These are phyloP conservation scores for Zoysia japonica DNA, from an alignment of 176 grass and related monocot genomes.

Conservation along the genomic window DNA sequence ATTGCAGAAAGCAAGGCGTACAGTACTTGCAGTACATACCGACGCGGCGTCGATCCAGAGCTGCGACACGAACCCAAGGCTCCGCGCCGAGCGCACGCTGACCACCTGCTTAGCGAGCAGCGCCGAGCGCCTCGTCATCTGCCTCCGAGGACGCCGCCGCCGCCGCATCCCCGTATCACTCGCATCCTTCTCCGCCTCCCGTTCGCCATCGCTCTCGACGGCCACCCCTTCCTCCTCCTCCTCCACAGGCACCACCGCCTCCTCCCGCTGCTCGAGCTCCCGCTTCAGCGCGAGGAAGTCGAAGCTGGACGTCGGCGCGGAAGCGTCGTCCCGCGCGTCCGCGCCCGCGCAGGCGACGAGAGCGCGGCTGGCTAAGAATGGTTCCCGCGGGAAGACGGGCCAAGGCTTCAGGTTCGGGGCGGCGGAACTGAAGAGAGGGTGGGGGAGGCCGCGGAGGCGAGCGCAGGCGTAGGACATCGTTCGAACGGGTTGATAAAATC, in stretches of 20 bases:
- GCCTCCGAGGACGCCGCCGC: constrained; percentile 36
- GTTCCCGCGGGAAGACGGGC: neutral
- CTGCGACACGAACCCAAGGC: constrained; percentile 93
- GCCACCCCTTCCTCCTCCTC: constrained; percentile 22
- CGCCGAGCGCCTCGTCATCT: constrained; percentile 68
- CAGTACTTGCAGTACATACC: constrained; percentile 35
- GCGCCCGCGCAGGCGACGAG: constrained; percentile 39
- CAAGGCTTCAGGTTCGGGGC: constrained; percentile 23
- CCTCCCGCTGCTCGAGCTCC: constrained; percentile 66
- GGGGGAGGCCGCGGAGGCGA: constrained; percentile 9
- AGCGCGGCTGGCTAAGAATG: neutral
- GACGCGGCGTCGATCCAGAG: constrained; percentile 75
- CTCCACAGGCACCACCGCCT: constrained; percentile 3
- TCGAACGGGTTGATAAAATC: constrained; percentile 2
- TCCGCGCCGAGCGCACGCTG: constrained; percentile 73
- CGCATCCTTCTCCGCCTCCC: constrained; percentile 27
- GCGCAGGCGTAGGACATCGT: constrained; percentile 54
- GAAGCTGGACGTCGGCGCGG: constrained; percentile 60
- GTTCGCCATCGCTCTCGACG: constrained; percentile 27
- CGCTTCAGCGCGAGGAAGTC: constrained; percentile 84
- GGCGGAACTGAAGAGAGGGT: constrained; percentile 26
- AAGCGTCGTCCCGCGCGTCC: constrained; percentile 30
- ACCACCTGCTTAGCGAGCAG: constrained; percentile 93
- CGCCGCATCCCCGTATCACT: constrained; percentile 1
- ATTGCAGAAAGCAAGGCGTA: neutral